A percentile compares a stretch with the other conserved stretches of the same genome.
Conservation (phyloP, 2,329 filamentous ascomycete species). For the Lachnellula occidentalis region DNA sequence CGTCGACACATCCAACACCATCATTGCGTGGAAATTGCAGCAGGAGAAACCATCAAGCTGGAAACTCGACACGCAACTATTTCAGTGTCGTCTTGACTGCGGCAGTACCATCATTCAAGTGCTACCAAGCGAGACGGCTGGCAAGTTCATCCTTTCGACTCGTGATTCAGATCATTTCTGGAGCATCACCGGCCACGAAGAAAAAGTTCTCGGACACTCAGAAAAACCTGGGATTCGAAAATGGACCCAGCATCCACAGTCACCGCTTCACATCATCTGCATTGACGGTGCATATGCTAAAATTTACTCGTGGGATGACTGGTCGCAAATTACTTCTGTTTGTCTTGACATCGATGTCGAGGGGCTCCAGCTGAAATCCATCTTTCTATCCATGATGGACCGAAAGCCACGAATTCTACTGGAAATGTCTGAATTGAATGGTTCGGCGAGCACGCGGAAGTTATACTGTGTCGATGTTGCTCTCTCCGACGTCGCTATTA, state of each 20-base stretch:
- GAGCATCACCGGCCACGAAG: slow-evolving; percentile 23
- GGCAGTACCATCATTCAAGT: slow-evolving; percentile 25
- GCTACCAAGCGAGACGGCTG: slow-evolving; percentile 23
- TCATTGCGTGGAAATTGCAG: slow-evolving; percentile 11
- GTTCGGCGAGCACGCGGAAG: slow-evolving; percentile 12
- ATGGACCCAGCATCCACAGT: slow-evolving; percentile 25
- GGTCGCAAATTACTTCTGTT: slow-evolving; percentile 23
- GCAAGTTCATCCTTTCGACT: slow-evolving; percentile 32
- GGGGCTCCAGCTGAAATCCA: slow-evolving; percentile 22
- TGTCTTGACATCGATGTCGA: slow-evolving; percentile 8
- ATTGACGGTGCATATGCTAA: slow-evolving; percentile 24
- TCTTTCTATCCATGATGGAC: slow-evolving; percentile 11
- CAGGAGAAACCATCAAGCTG: not conserved
- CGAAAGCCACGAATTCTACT: slow-evolving; percentile 16
- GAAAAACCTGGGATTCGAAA: slow-evolving; percentile 17
- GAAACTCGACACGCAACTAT: slow-evolving; percentile 9
- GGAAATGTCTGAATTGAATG: slow-evolving; percentile 20
- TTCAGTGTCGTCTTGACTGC: slow-evolving; percentile 22
- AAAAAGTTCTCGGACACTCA: slow-evolving; percentile 22
- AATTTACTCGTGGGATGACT: slow-evolving; percentile 29
- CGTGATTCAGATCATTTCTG: slow-evolving; percentile 30
- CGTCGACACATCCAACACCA: slow-evolving; percentile 27
- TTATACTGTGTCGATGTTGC: slow-evolving; percentile 16
- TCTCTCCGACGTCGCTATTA: slow-evolving; percentile 7
- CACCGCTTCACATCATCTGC: slow-evolving; percentile 26